Evolutionary conservation across 2,329 filamentous ascomycete genomes (phyloP), one percentile per base, ranked within the genome.

Genomic region (Phaeosphaeriaceae sp.): DNA sequence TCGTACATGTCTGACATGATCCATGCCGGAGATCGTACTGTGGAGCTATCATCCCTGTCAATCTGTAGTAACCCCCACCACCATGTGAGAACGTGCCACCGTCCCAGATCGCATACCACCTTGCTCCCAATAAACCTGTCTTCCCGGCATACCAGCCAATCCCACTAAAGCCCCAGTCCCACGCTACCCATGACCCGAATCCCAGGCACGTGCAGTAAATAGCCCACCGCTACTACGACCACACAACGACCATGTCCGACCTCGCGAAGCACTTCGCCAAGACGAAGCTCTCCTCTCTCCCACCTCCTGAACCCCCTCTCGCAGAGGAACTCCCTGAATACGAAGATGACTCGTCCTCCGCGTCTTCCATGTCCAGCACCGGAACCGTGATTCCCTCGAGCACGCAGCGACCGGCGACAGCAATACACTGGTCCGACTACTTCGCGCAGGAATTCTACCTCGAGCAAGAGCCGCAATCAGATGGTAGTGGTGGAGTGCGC

Each of bases 361-460:
- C 91, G 15, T 96, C 91, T 0, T 97, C 93, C n/a, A 89, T 92
- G 40, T 96, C 93, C 3, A 97, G 93, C 1, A 92, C 93, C 3
- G 93, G 93, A 24, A 98, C 94, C n/a, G 85, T 98, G 60, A 89
- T 92, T 62, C 92, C 93, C 0, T 91, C 91, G 4, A 86, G 87
- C 7, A 89, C 86, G 65, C 87, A 89, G 67, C 89, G 89, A 61
- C 81, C 77, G 27, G 70, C 85, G 50, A 82, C 86, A 53, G 83
- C 86, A 31, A 86, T 90, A 47, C 88, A 89, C 55, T 99, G 95
- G 95, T 92, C 91, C 22, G 88, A 91, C 40, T 98, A 93, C 80
- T 98, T 97, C 79, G 88, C 92, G 64, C 89, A 93, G 69, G 94
- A 98, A 75, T 83, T 98, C 55, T 92, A 88, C 70, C 83, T 98